Evolutionary conservation across 208 protist genomes (phyloP).

Genomic region (Naegleria fowleri): DNA sequence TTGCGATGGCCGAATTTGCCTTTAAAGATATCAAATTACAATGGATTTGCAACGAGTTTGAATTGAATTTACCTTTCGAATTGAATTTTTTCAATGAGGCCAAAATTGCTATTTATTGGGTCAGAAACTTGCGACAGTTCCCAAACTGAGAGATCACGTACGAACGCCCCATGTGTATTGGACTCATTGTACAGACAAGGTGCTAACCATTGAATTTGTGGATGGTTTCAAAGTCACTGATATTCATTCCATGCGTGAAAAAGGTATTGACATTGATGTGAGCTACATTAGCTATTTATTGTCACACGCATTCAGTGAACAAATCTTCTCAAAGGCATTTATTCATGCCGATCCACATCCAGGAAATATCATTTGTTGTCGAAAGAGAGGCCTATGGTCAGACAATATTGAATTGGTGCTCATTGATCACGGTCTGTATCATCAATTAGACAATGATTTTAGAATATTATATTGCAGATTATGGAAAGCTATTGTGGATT

Average conservation of each 20-base stretch:
- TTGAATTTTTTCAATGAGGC: slow-evolving; percentile 86
- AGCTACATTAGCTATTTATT: slow-evolving; percentile 59
- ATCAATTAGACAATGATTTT: slow-evolving; percentile 42
- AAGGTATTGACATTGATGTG: neutral
- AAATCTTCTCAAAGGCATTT: slow-evolving; percentile 87
- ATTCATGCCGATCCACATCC: slow-evolving; percentile 85
- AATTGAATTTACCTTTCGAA: slow-evolving; percentile 50
- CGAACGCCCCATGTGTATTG: slow-evolving; percentile 60
- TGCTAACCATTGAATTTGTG: slow-evolving; percentile 62
- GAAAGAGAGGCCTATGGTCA: neutral
- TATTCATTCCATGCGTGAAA: slow-evolving; percentile 35
- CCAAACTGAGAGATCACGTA: slow-evolving; percentile 61
- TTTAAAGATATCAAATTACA: neutral
- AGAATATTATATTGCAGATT: neutral
- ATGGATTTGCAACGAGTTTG: neutral
- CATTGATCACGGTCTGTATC: slow-evolving; percentile 62
- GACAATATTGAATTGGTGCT: slow-evolving; percentile 44
- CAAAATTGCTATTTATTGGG: slow-evolving; percentile 72
- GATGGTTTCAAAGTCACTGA: slow-evolving; percentile 70
- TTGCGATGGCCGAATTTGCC: neutral
- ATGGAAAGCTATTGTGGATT: neutral
- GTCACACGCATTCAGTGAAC: slow-evolving; percentile 73
- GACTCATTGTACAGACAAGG: slow-evolving; percentile 56
- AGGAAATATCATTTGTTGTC: slow-evolving; percentile 78
- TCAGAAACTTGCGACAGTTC: slow-evolving; percentile 55